phyloP scores from a whole-genome alignment of 495 filamentous ascomycete genomes.

The Neurospora sp. region DNA sequence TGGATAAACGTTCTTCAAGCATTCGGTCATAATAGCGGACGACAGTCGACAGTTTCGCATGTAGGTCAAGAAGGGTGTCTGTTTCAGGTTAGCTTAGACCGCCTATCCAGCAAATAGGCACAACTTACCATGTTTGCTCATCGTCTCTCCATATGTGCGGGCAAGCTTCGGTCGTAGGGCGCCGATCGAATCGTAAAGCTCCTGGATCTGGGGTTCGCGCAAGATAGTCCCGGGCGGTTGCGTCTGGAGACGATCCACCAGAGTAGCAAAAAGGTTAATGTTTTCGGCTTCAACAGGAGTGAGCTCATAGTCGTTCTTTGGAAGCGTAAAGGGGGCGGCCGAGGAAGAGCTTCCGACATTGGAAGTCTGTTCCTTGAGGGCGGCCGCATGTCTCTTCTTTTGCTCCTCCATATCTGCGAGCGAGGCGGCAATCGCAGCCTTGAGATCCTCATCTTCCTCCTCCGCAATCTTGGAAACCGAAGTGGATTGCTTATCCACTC shows the following conservation, averaged over 20 bases:
- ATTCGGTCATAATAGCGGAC: constrained; percentile 98
- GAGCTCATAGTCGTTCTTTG: constrained; percentile 89
- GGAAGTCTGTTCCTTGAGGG: constrained; percentile 61
- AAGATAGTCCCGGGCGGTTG: constrained; percentile 93
- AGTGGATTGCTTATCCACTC: constrained; percentile 29
- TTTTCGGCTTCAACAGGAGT: constrained; percentile 92
- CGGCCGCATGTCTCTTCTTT: constrained; percentile 77
- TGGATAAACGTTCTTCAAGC: constrained; percentile 90
- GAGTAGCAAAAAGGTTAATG: constrained; percentile 88
- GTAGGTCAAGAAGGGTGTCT: constrained; percentile 84
- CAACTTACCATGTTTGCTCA: constrained; percentile 92
- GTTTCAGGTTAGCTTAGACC: constrained; percentile 20
- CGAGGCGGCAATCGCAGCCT: constrained; percentile 95
- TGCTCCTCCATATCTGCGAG: constrained; percentile 96
- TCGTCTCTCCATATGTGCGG: constrained; percentile 93
- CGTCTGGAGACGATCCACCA: constrained; percentile 90
- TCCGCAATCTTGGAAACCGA: constrained; percentile 43
- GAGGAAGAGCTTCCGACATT: constrained; percentile 26
- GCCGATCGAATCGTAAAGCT: constrained; percentile 95
- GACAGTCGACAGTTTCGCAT: constrained; percentile 90
- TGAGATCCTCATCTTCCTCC: constrained; percentile 86
- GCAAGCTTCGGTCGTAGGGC: constrained; percentile 86
- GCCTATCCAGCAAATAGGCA: constrained; percentile 19
- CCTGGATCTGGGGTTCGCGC: constrained; percentile 93
- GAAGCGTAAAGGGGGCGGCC: constrained; percentile 40